A percentile compares a stretch with the other conserved stretches of the same genome.
These are phyloP conservation scores for Oryza coarctata DNA, from an alignment of 176 grass and related monocot genomes.

Conservation along the genomic window DNA sequence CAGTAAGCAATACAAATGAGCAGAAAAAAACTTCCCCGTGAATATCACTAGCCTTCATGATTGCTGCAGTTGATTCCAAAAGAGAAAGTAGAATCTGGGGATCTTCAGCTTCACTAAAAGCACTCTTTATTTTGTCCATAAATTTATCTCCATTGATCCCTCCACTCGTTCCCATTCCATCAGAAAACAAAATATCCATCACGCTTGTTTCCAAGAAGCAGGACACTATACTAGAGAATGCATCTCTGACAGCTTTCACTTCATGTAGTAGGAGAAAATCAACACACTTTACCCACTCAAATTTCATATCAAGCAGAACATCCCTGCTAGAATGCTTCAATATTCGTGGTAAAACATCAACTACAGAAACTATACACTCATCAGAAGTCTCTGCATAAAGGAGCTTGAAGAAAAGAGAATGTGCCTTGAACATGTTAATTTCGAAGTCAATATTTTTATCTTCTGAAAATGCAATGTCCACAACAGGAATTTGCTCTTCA, in stretches of 20 bases:
- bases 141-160: slow-evolving; percentile 56
- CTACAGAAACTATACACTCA: slow-evolving; percentile 59
- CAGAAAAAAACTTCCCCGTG: slow-evolving; percentile 64
- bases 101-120: slow-evolving; percentile 55
- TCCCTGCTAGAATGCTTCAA: slow-evolving; percentile 58
- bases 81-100: slow-evolving; percentile 63
- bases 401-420: slow-evolving; percentile 76
- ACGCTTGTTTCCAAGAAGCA: slow-evolving; percentile 72
- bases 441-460: slow-evolving; percentile 42
- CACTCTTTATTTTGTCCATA: slow-evolving; percentile 71
- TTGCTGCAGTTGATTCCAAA: slow-evolving; percentile 68
- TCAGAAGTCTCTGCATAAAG: slow-evolving; percentile 58
- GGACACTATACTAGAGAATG: slow-evolving; percentile 70
- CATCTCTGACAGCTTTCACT: slow-evolving; percentile 73
- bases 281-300: slow-evolving; percentile 68
- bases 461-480: slow-evolving; percentile 48
- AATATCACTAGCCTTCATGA: slow-evolving; percentile 73
- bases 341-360: slow-evolving; percentile 81
- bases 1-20: slow-evolving; percentile 77
- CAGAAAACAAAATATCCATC: slow-evolving; percentile 69
- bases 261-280: slow-evolving; percentile 74
- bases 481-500: slow-evolving; percentile 47
- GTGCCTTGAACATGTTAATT: slow-evolving; percentile 42
- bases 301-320: slow-evolving; percentile 57
- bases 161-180: slow-evolving; percentile 33